Evolutionary conservation across 202 grass and related monocot genomes (phyloP).

Genomic region (Dendrocalamus latiflorus): DNA sequence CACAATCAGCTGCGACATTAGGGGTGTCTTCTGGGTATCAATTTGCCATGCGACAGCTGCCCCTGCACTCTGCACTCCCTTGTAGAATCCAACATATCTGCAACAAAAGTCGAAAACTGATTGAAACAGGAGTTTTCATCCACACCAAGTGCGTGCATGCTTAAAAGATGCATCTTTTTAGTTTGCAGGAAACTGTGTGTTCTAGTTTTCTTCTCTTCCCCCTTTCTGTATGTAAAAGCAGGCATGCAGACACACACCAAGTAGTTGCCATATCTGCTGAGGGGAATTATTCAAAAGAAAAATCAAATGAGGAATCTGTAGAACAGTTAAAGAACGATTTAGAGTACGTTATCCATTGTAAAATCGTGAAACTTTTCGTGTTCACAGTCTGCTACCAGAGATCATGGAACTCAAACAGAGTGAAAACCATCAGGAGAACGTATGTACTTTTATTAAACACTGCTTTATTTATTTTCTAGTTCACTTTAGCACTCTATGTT

Average conservation of each 20-base stretch:
- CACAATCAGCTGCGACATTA: conserved; percentile 54
- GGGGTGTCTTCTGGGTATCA: conserved; percentile 26
- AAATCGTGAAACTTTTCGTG: not conserved
- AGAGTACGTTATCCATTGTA: not conserved
- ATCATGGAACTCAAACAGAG: not conserved
- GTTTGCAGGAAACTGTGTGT: not conserved
- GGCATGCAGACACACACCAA: not conserved
- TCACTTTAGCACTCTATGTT: not conserved
- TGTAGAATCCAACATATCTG: conserved; percentile 94
- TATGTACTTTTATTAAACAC: not conserved
- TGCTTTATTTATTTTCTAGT: not conserved
- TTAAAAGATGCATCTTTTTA: not conserved
- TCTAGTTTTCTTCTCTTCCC: not conserved
- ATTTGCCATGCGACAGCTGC: conserved; percentile 89
- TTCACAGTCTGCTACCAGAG: not conserved
- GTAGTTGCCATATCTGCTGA: not conserved
- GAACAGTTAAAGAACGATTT: not conserved
- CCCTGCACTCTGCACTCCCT: conserved; percentile 86
- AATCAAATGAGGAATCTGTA: not conserved
- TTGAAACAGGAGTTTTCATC: not conserved
- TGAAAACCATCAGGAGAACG: not conserved
- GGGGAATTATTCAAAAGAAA: not conserved
- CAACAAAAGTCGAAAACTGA: not conserved
- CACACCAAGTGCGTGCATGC: not conserved
- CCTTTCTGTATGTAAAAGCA: not conserved